phyloP scores from a whole-genome alignment of 2,329 filamentous ascomycete species.

The Alternaria alternata region DNA sequence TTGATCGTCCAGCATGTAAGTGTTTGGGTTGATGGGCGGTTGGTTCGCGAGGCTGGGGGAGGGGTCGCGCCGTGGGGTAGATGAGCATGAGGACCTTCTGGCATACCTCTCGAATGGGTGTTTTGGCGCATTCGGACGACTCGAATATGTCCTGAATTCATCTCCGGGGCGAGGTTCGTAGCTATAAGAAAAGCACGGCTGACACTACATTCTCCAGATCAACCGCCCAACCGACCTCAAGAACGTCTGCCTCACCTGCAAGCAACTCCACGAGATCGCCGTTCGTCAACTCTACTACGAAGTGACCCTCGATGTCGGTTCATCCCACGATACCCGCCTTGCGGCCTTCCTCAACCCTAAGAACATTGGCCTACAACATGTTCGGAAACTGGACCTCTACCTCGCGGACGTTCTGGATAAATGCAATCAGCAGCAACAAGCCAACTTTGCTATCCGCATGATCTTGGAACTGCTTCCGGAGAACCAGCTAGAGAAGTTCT shows the following conservation, averaged over 20 bases:
- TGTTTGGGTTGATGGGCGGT: conserved; percentile 7
- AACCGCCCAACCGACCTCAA: conserved; percentile 58
- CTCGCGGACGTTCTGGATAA: conserved; percentile 55
- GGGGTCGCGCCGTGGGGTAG: not conserved
- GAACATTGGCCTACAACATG: conserved; percentile 58
- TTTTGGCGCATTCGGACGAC: not conserved
- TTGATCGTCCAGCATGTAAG: conserved; percentile 50
- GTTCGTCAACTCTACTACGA: conserved; percentile 57
- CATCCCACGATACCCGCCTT: conserved; percentile 54
- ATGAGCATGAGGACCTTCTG: too few relatives aligned
- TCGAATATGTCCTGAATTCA: not conserved
- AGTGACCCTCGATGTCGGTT: conserved; percentile 58
- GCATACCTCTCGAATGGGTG: not conserved
- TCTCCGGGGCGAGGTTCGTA: not conserved
- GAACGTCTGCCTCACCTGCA: conserved; percentile 57
- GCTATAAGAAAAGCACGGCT: not conserved
- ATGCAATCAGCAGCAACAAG: conserved; percentile 56
- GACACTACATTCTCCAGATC: conserved; percentile 39
- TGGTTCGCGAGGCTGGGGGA: conserved; percentile 1
- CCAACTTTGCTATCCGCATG: conserved; percentile 59
- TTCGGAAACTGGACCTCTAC: conserved; percentile 57
- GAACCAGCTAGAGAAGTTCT: conserved; percentile 59
- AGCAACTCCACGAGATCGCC: conserved; percentile 57
- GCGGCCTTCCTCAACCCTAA: conserved; percentile 56
- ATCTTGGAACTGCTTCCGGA: conserved; percentile 59